Base-by-base conservation (phyloP, 495 filamentous ascomycete genomes). In the Lasiosphaeria miniovina region DNA sequence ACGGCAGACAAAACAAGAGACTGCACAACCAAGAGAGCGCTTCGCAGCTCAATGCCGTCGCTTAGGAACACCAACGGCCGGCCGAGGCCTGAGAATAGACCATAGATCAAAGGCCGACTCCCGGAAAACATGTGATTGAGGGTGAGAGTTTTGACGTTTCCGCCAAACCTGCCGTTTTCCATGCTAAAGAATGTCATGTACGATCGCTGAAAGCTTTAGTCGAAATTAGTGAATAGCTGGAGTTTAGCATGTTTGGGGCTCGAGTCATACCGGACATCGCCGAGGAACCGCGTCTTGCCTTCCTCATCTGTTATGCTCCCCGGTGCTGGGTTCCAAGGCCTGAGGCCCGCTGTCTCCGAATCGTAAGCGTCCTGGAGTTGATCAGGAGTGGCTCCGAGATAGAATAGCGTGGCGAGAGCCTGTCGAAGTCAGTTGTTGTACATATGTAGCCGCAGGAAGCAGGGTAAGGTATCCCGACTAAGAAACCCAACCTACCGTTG, bases 171-270 rank as follows among this genome's bases (percentile, higher is more conserved):
- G 59, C 52, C 54, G 56, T 62, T 65, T n/a, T 65, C 61, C 62
- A 73, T 69, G 60, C 66, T 69, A 58, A 71, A 71, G 59, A 67
- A 73, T 8, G 67, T 64, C 68, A 71, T 69, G 43, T 66, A 73
- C 0, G 70, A 66, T 34, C 64, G 59, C 41, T 70, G 70, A 45
- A 68, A 72, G 15, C 70, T 72, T n/a, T 48, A 7, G n/a, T 14
- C 34, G 11, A 4, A 11, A 45, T 60, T 40, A 65, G 60, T n/a
- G 50, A 6, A 31, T 0, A 5, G 24, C 2, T 24, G 24, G 24
- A 24, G 24, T 24, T 24, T 24, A 24, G 24, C 24, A 24, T 24
- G 24, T 24, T 33, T 59, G 4, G 5, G 17, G 36, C 12, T 4
- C 4, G 38, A n/a, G 4, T 49, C 58, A 0, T 56, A 68, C 70